phyloP scores from a whole-genome alignment of 164 flowering plant genomes.

The Protea cynaroides region DNA sequence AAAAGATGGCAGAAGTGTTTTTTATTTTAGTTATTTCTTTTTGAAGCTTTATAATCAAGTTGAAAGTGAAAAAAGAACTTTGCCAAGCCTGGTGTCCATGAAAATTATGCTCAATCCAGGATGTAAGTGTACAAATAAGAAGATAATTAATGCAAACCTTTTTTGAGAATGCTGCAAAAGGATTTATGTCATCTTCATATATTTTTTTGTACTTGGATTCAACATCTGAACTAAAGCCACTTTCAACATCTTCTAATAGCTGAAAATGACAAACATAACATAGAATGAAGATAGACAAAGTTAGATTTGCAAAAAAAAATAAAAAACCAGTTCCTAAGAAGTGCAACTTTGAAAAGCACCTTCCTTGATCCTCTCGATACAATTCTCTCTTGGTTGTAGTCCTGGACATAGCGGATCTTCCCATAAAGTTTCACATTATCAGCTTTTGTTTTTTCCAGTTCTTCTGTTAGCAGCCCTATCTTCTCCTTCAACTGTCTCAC shows the following conservation, averaged over 20 bases:
- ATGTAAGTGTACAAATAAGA: not conserved
- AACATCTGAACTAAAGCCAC: conserved; percentile 93
- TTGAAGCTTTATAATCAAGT: too few relatives aligned
- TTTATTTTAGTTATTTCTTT: too few relatives aligned
- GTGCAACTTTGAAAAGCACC: conserved; percentile 30
- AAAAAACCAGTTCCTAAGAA: not conserved
- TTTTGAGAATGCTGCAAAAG: conserved; percentile 98
- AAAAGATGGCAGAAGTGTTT: too few relatives aligned
- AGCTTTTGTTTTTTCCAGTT: conserved; percentile 86
- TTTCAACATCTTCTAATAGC: conserved; percentile 84
- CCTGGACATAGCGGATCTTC: conserved; percentile 97
- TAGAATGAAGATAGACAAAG: conserved; percentile 1
- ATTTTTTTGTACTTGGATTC: conserved; percentile 98
- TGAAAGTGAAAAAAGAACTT: not conserved
- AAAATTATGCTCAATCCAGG: not conserved
- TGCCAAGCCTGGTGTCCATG: not conserved
- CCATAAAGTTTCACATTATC: conserved; percentile 98
- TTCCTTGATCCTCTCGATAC: conserved; percentile 94
- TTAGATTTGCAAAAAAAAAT: not conserved
- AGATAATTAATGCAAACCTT: conserved; percentile 43
- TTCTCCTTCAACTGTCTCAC: conserved; percentile 87
- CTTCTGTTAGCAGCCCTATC: conserved; percentile 58
- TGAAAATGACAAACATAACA: conserved; percentile 26
- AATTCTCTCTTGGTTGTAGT: conserved; percentile 85
- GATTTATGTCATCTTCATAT: conserved; percentile 97